Evolutionary conservation across 2,329 filamentous ascomycete species (phyloP), one percentile per base, ranked within the genome.

Genomic region (Chrysoporthe deuterocubensis): DNA sequence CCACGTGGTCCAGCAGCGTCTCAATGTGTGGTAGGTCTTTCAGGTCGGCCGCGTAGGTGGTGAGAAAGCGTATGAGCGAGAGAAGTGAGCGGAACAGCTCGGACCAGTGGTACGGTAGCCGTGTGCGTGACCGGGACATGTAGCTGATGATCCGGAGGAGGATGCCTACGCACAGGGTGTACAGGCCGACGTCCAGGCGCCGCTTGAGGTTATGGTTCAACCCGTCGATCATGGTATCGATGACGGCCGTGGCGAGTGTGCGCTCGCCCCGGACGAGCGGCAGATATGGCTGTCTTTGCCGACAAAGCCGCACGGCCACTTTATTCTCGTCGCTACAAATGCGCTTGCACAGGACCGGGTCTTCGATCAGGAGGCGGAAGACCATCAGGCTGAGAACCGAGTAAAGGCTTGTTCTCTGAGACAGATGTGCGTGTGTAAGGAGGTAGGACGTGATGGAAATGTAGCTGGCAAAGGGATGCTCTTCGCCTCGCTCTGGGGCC

Each of bases 161-260:
- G 69, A 97, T 92, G 18, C 92, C 92, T 16, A 97, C 84, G 71
- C 89, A 92, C 32, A 96, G 87, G 32, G 89, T 91, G 76, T 97
- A 97, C 44, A 98, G 86, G 46, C 91, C 88, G 16, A 94, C 89
- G 76, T 98, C 95, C 3, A 99, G 85, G 48, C 92, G 88, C 60
- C 92, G 89, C 42, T 93, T 89, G 40, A 99, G 85, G 76, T 99
- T 99, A 80, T 99, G 96, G 74, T 94, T 97, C 73, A 98, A 90
- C 4, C 92, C 93, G 76, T 98, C 95, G 44, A 97, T 86, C 84
- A 96, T 90, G 32, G 93, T 88, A 76, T 99, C 96, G 62, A 99
- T 83, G 18, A 98, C 87, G 44, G 89, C 87, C 3, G 92, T 88
- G 7, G 91, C 90, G 14, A 96, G 83, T 18, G 93, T 84, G 50